Base-by-base conservation (phyloP, 2,329 filamentous ascomycete species). In the Botrytis galanthina region DNA sequence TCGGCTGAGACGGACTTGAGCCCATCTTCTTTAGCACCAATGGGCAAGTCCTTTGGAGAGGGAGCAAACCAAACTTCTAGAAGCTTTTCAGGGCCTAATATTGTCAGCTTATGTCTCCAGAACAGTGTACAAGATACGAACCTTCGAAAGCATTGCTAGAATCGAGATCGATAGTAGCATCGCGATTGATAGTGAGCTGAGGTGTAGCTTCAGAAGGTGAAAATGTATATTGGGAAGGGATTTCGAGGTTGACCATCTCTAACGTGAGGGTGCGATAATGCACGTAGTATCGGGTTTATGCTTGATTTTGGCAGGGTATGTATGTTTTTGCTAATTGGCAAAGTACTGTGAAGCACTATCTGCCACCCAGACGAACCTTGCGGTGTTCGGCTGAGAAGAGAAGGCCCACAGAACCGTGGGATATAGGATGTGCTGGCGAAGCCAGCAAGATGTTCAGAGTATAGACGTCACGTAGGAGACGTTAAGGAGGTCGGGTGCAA, bases 1-100 rank as follows among this genome's bases (percentile, higher is more conserved):
- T 97, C 93, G 73, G 90, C 87, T 29, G 92, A 86, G 48, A 99
- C 94, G 12, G 91, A 89, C 86, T 98, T 98, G 81, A 99, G 85
- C 39, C 96, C 96, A 81, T 90, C 86, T 29, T 91, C 90, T 76
- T 90, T 89, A 73, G 91, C 91, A 71, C 90, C 88, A 6, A 89
- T 84, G 29, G 94, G 92, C 57, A 97, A 87, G 75, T 91, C 87
- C 77, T 89, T 86, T 69, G 94, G 88, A 79, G 92, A 93, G 37
- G 95, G 90, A 74, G 93, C 92, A 82, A 99, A 98, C 96, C 96
- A 99, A 81, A 99, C 95, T 86, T 99, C 96, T 80, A 99, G 88
- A 72, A 99, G 88, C 87, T 99, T 99, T 86, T 99, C 96, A 62
- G 96, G 96, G 74, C 95, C 92, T 92, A 74, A 46, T 70, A 5